Evolutionary conservation across 179 eudicot genomes (phyloP), one percentile per base, ranked within the genome.

Genomic region (Beta corolliflora): DNA sequence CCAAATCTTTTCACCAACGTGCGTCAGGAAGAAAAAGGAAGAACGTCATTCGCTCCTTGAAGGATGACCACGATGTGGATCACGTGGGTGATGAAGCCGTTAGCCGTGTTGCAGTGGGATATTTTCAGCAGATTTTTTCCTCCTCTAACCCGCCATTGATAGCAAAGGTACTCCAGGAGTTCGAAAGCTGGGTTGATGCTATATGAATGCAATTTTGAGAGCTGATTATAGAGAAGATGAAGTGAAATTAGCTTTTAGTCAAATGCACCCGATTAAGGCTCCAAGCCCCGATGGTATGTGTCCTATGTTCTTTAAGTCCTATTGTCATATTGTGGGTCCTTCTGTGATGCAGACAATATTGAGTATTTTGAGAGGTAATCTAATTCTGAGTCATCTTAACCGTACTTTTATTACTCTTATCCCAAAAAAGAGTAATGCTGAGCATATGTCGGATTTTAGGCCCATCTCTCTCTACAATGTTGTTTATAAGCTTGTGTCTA

Each of bases 261-360:
- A 76, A 9, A 59, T 59, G 68, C 67, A 76, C 29, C 78, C 78
- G 29, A 15, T 76, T 0, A 59, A 76, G 9, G 78, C 78, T 4
- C 78, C 41, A 0, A 55, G 69, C 0, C 78, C 41, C 0, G 69
- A 76, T 18, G 55, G 69, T 15, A 76, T 59, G 69, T 58, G 65
- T 19, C 66, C 36, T 0, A 7, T 59, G 1, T 76, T 76, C 45
- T 76, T 55, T 7, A 68, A 76, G 6, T 25, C 78, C 0, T 76
- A 76, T 19, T 76, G 55, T 55, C 55, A 76, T 18, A 76, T 76
- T 44, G 55, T 76, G 1, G 78, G 78, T 0, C 18, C 9, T 5
- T 16, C 19, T 18, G 19, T 76, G 2, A 0, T 5, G 0, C 0
- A 5, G 0, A 7, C 19, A 4, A 68, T 76, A 16, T 13, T 76